Evolutionary conservation across 2,329 filamentous ascomycete genomes (phyloP).

Genomic region (Shiraia sp.): DNA sequence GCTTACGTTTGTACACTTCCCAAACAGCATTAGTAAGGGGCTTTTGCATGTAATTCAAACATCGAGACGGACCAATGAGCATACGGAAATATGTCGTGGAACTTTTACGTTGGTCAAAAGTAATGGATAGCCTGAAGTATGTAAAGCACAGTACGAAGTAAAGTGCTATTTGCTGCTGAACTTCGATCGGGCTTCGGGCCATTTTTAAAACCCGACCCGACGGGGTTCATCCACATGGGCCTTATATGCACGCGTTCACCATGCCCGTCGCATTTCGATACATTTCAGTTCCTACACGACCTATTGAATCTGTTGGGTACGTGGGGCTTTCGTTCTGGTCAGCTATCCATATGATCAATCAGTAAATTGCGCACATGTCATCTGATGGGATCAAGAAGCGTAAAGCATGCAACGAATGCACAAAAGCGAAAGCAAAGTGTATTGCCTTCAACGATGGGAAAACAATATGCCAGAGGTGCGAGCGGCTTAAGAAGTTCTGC

Average conservation of each 20-base stretch:
- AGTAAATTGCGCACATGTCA: not conserved
- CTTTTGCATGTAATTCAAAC: too few species aligned
- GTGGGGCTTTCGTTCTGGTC: not conserved
- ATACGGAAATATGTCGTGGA: too few species aligned
- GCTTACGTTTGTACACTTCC: too few species aligned
- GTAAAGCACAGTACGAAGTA: too few species aligned
- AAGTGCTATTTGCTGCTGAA: too few species aligned
- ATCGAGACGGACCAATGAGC: too few species aligned
- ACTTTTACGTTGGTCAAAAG: too few species aligned
- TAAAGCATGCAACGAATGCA: constrained; percentile 27
- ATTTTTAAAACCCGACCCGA: constrained; percentile 1
- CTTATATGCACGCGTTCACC: not conserved
- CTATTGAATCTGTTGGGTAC: not conserved
- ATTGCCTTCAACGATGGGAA: constrained; percentile 15
- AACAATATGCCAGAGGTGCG: constrained; percentile 24
- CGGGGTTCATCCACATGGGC: not conserved
- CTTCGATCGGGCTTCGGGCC: constrained; percentile 1
- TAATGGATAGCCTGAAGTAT: too few species aligned
- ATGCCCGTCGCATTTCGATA: not conserved
- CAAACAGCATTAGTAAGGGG: too few species aligned
- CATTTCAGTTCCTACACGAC: not conserved
- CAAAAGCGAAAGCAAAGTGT: constrained; percentile 28
- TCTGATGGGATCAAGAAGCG: constrained; percentile 15
- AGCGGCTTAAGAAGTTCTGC: constrained; percentile 24
- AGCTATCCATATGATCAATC: too few species aligned